Evolutionary conservation across 352 stramenopile genomes (phyloP), one percentile per base, ranked within the genome.

Genomic region (Globisporangium middletonii): DNA sequence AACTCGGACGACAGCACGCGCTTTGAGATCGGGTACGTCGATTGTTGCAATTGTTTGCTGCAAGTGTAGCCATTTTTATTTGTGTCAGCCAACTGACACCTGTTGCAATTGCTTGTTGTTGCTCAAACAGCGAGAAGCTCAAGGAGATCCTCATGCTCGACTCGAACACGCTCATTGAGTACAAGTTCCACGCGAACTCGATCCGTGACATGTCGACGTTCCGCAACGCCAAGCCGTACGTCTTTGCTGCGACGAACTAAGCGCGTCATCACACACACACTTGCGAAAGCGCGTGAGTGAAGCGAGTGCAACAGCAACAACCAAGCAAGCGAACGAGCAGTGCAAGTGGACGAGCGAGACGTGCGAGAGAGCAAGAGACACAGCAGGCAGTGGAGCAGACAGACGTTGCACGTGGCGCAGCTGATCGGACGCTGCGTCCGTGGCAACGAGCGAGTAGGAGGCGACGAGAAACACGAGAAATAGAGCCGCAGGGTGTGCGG

Each of bases 121-220:
- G 23, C 52, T 55, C n/a, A 43, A 56, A 51, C 56, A 94, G 89
- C 55, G 89, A 97, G 68, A 96, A 95, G 69, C 85, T 97, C 51
- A 97, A 97, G 75, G 83, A 96, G 71, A 94, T 97, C 57, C 73
- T 97, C 50, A 95, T 96, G 79, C 77, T 97, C 43, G 91, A 97
- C 71, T 88, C 89, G 44, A 96, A 95, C 68, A 97, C 91, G 60
- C 77, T 97, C 57, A 95, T 97, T 56, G 91, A 97, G 75, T 97
- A 97, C 82, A 97, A 97, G 74, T 92, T 96, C 68, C 89, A 97
- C 74, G 74, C 88, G 37, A 91, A 95, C 69, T 94, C 83, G 67
- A 94, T 97, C 67, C 77, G 89, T 55, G 91, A 97, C 75, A 95
- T 95, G 81, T 96, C 85, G 56, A 97, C 91, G 16, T 97, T 97